A percentile compares a stretch with the other conserved stretches of the same genome.
Evolutionary conservation across 2,329 filamentous ascomycete genomes (phyloP).

Genomic region (Penicillium corylophilum): DNA sequence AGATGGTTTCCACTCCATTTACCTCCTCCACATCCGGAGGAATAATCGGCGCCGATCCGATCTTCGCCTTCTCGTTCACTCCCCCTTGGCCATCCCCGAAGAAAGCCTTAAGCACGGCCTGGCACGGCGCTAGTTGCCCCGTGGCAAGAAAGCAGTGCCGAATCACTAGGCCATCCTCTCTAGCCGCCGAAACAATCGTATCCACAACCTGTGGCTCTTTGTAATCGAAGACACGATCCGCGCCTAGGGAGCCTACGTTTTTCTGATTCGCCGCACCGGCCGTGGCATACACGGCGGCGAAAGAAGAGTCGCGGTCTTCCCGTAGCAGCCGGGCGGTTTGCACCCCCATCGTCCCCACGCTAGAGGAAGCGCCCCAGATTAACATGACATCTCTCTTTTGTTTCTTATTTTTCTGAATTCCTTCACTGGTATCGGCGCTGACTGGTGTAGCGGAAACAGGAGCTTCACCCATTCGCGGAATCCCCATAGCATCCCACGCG

Average conservation of each 20-base stretch:
- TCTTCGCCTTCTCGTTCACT: slow-evolving; percentile 23
- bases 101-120: slow-evolving; percentile 41
- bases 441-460: slow-evolving; percentile 2
- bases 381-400: slow-evolving; percentile 37
- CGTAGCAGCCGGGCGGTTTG: slow-evolving; percentile 41
- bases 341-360: slow-evolving; percentile 48
- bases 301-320: slow-evolving; percentile 30
- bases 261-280: slow-evolving; percentile 34
- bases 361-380: slow-evolving; percentile 49
- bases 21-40: slow-evolving; percentile 30
- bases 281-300: slow-evolving; percentile 46
- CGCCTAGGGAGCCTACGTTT: slow-evolving; percentile 34
- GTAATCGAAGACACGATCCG: slow-evolving; percentile 46
- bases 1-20: slow-evolving; percentile 39
- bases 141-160: slow-evolving; percentile 46
- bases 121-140: slow-evolving; percentile 37
- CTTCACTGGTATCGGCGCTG: not conserved
- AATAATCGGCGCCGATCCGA: slow-evolving; percentile 41
- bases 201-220: slow-evolving; percentile 27
- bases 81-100: not conserved
- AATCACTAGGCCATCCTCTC: slow-evolving; percentile 38
- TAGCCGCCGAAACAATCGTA: slow-evolving; percentile 39
- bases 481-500: slow-evolving; percentile 42
- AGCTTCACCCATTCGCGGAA: slow-evolving; percentile 25
- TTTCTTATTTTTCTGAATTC: not conserved